These are phyloP conservation scores for Tetrastigma voinierianum DNA, from an alignment of 164 flowering plant species.

Conservation along the genomic window DNA sequence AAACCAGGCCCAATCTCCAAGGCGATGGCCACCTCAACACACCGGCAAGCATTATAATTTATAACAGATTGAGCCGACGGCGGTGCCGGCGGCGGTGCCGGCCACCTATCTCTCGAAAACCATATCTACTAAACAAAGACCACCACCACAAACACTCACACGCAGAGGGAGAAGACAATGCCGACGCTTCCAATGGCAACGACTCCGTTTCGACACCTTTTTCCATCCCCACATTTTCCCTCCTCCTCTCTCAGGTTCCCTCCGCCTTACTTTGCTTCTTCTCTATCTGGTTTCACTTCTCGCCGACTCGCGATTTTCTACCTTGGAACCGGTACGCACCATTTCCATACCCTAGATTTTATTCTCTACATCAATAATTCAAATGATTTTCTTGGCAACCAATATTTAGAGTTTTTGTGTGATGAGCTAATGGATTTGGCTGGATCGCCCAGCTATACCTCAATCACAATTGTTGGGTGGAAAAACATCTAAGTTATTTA, in stretches of 20 bases:
- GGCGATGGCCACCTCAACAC: too few relatives aligned
- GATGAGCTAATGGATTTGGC: background rate
- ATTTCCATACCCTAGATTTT: background rate
- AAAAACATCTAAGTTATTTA: constrained; percentile 11
- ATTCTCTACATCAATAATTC: background rate
- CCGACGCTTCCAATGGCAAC: too few relatives aligned
- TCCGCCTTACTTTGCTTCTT: background rate
- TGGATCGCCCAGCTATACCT: constrained; percentile 25
- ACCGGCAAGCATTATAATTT: too few relatives aligned
- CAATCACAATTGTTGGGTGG: constrained; percentile 21
- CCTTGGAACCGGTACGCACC: constrained; percentile 29
- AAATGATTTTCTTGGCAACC: too few relatives aligned
- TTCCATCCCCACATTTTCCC: background rate
- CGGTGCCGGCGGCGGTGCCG: too few relatives aligned
- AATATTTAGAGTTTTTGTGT: background rate
- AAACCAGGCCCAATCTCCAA: too few relatives aligned
- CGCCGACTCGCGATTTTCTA: constrained; percentile 35
- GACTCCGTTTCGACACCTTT: too few relatives aligned
- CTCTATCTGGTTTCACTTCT: constrained; percentile 12
- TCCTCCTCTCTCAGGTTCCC: background rate
- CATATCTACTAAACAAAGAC: too few relatives aligned
- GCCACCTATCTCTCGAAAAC: too few relatives aligned
- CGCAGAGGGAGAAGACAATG: too few relatives aligned
- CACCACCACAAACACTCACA: too few relatives aligned
- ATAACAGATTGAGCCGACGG: too few relatives aligned